phyloP scores from a whole-genome alignment of 2,329 filamentous ascomycete genomes.

The Hymenoscyphus occultus region DNA sequence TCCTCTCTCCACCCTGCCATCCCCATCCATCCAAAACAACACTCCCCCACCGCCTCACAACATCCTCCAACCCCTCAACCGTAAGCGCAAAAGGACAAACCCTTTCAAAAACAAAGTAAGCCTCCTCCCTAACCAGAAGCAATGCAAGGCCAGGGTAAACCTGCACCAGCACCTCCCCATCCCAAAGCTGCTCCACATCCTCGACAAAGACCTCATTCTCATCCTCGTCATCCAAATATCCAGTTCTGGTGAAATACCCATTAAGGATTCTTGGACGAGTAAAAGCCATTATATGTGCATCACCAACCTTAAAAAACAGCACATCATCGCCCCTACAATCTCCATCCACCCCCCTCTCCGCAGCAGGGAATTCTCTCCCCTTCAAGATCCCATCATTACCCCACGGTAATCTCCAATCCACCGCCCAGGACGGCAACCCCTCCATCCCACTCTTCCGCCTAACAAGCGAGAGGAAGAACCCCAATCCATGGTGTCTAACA shows the following conservation, averaged over 20 bases:
- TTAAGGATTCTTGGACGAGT: neutral
- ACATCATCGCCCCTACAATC: neutral
- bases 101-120: neutral
- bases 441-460: neutral
- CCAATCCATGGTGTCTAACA: neutral
- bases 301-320: too few species aligned
- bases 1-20: neutral
- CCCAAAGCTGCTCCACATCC: neutral
- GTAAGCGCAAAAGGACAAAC: neutral
- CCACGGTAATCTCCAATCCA: neutral
- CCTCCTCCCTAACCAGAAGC: neutral
- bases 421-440: neutral
- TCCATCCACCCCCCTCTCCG: neutral
- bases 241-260: neutral
- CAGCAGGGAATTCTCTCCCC: neutral
- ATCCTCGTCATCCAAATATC: neutral
- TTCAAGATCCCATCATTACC: neutral
- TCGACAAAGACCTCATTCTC: neutral
- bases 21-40: neutral
- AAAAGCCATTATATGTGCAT: neutral
- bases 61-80: neutral
- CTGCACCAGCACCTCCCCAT: neutral
- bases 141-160: neutral
- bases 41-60: constrained; percentile 4
- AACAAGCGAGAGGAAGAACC: neutral